These are phyloP conservation scores for Exophiala oligosperma DNA, from an alignment of 2,329 filamentous ascomycete genomes.

Conservation along the genomic window DNA sequence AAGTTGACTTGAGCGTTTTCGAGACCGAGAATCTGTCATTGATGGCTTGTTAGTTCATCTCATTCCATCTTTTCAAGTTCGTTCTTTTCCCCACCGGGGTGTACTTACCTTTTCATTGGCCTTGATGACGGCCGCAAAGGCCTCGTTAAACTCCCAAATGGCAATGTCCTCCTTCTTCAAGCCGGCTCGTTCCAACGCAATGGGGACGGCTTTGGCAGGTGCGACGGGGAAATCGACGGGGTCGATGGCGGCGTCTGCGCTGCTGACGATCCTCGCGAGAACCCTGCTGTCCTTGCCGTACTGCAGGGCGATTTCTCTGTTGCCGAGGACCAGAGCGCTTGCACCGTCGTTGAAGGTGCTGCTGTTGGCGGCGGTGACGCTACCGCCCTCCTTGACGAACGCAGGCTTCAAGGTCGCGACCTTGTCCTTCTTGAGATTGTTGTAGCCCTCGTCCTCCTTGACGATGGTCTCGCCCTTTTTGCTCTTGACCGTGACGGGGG, in stretches of 20 bases:
- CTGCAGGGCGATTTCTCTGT: conserved; percentile 74
- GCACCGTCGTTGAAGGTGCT: conserved; percentile 95
- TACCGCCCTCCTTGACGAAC: conserved; percentile 81
- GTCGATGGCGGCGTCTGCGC: conserved; percentile 86
- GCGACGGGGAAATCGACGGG: conserved; percentile 93
- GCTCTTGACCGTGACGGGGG: conserved; percentile 78
- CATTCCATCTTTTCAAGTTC: conserved; percentile 5
- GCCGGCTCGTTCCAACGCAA: conserved; percentile 83
- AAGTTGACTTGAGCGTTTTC: conserved; percentile 80
- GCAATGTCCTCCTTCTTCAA: conserved; percentile 90
- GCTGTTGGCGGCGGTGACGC: conserved; percentile 91
- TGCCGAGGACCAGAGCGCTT: conserved; percentile 82
- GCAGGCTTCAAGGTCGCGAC: conserved; percentile 84
- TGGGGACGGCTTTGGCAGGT: conserved; percentile 85
- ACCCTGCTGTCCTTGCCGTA: conserved; percentile 77
- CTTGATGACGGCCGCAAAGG: conserved; percentile 92
- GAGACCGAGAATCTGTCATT: conserved; percentile 70
- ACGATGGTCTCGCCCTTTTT: conserved; percentile 81
- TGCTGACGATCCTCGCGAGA: conserved; percentile 80
- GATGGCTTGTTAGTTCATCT: conserved; percentile 17
- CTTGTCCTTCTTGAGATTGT: conserved; percentile 84
- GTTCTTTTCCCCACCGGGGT: background rate
- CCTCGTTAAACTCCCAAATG: conserved; percentile 98
- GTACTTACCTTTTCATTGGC: conserved; percentile 77
- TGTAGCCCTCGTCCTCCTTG: conserved; percentile 83